These are phyloP conservation scores for Lablab purpureus DNA, from an alignment of 306 rosid genomes.

Conservation along the genomic window DNA sequence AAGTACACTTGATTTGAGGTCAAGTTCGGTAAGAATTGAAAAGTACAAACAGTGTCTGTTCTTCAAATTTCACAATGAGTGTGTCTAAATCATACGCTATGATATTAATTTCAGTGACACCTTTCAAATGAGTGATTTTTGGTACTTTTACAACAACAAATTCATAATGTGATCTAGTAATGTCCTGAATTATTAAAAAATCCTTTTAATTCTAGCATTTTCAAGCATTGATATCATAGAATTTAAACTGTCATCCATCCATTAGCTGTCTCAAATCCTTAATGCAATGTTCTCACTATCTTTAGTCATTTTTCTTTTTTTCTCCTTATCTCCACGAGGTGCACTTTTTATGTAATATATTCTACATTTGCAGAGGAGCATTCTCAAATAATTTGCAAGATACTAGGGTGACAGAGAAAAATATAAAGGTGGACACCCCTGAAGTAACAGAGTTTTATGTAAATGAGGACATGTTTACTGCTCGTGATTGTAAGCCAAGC, in stretches of 20 bases:
- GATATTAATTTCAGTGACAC: slow-evolving; percentile 13
- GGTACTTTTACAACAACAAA: slow-evolving; percentile 29
- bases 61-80: background rate
- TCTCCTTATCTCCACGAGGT: slow-evolving; percentile 15
- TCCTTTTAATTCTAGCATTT: slow-evolving; percentile 23
- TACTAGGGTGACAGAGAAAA: slow-evolving; percentile 44
- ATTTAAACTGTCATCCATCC: slow-evolving; percentile 19
- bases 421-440: slow-evolving; percentile 44
- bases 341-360: slow-evolving; percentile 33
- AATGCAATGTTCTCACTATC: slow-evolving; percentile 20
- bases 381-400: slow-evolving; percentile 49
- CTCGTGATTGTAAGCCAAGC: slow-evolving; percentile 32
- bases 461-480: slow-evolving; percentile 41
- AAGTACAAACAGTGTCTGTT: slow-evolving; percentile 2
- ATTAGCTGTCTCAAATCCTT: slow-evolving; percentile 15
- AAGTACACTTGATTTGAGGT: slow-evolving; percentile 22
- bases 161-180: slow-evolving; percentile 36
- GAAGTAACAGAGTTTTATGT: slow-evolving; percentile 40
- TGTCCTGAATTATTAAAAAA: slow-evolving; percentile 25
- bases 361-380: slow-evolving; percentile 50
- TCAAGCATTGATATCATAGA: slow-evolving; percentile 15
- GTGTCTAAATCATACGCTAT: slow-evolving; percentile 6
- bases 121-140: slow-evolving; percentile 15
- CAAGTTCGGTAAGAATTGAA: background rate
- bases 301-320: slow-evolving; percentile 29